These are phyloP conservation scores for Nidularia sp. DNA, from an alignment of 768 basidiomycete species.

Conservation along the genomic window DNA sequence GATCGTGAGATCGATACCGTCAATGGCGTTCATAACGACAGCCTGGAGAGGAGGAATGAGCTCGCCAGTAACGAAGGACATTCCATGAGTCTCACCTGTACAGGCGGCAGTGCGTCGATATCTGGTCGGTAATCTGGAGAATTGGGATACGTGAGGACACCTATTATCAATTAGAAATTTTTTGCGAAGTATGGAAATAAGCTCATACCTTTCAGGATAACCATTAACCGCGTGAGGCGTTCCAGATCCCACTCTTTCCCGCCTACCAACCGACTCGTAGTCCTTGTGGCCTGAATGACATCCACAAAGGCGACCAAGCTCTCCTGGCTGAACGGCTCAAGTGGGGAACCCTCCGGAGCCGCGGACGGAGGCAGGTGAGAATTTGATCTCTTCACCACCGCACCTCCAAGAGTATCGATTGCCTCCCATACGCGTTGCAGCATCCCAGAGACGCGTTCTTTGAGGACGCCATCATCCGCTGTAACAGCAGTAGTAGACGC, in stretches of 20 bases:
- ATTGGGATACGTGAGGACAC: conserved; percentile 71
- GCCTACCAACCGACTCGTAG: conserved; percentile 41
- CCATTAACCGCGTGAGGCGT: conserved; percentile 64
- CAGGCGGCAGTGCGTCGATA: conserved; percentile 73
- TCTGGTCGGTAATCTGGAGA: conserved; percentile 90
- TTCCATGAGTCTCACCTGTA: conserved; percentile 51
- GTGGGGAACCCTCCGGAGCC: conserved; percentile 13
- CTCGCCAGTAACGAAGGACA: neutral
- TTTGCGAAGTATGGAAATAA: neutral
- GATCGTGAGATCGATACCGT: conserved; percentile 59
- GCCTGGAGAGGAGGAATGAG: conserved; percentile 53
- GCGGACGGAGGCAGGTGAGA: conserved; percentile 1
- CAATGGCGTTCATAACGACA: conserved; percentile 68
- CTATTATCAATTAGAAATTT: conserved; percentile 25
- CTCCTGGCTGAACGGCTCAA: conserved; percentile 73
- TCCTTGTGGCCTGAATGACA: conserved; percentile 59
- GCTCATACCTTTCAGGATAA: conserved; percentile 65
- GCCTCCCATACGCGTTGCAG: conserved; percentile 69
- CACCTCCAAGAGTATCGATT: conserved; percentile 62
- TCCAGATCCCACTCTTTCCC: conserved; percentile 63
- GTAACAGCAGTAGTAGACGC: conserved; percentile 37
- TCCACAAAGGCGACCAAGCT: conserved; percentile 80
- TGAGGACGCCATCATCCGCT: conserved; percentile 27
- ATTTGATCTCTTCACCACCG: conserved; percentile 18
- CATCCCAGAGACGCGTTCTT: conserved; percentile 35